Percentiles rank a stretch among this genome's conserved stretches.
Evolutionary conservation across 2,329 filamentous ascomycete genomes (phyloP).

Genomic region (Ramichloridium luteum): DNA sequence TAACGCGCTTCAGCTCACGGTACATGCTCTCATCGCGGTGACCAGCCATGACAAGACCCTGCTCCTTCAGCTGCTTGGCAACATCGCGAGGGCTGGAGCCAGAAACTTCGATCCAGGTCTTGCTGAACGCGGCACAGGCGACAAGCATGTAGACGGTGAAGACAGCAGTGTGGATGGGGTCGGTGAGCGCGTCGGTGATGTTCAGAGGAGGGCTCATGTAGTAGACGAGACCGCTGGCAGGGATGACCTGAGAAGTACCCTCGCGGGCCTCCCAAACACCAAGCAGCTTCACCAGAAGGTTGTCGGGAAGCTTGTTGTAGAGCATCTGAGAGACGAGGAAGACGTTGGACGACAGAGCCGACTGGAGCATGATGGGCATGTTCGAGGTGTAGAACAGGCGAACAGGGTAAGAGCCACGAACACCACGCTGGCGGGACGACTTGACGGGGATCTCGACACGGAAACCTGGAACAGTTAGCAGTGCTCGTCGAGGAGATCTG

Average conservation of each 20-base stretch:
- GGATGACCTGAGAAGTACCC: conserved; percentile 88
- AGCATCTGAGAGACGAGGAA: conserved; percentile 99
- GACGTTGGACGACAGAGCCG: conserved; percentile 94
- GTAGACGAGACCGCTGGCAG: conserved; percentile 87
- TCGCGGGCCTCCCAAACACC: conserved; percentile 98
- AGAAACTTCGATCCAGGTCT: conserved; percentile 99
- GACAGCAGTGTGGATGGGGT: conserved; percentile 89
- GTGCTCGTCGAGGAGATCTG: neutral
- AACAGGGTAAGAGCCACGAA: conserved; percentile 94
- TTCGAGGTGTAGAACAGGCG: conserved; percentile 99
- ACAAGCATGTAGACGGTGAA: conserved; percentile 98
- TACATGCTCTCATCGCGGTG: conserved; percentile 99
- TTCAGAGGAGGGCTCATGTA: conserved; percentile 99
- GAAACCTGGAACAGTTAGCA: conserved; percentile 60
- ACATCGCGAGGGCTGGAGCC: conserved; percentile 96
- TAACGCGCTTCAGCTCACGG: conserved; percentile 98
- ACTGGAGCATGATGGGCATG: conserved; percentile 99
- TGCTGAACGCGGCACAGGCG: conserved; percentile 96
- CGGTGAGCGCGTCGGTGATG: conserved; percentile 87
- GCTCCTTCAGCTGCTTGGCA: conserved; percentile 99
- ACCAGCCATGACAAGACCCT: conserved; percentile 97
- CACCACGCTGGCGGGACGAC: conserved; percentile 96
- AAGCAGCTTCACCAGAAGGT: conserved; percentile 92
- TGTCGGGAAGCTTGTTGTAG: conserved; percentile 97
- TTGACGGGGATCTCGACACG: conserved; percentile 99